Conservation (phyloP, 2,329 filamentous ascomycete genomes). For the Shiraia bambusicola region DNA sequence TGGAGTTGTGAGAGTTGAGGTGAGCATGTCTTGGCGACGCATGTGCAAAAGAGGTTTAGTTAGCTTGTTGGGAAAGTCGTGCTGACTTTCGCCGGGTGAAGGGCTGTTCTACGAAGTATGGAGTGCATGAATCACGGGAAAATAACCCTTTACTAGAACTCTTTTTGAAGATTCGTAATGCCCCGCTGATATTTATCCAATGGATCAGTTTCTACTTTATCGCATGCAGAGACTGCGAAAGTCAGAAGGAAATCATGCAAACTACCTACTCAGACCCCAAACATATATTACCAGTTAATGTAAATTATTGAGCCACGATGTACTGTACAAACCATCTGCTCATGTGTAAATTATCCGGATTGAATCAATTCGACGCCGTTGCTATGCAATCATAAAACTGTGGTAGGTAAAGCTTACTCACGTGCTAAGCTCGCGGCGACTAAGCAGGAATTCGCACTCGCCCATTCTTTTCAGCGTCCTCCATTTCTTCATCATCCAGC, state of each 20-base stretch:
- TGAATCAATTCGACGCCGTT: conserved; percentile 14
- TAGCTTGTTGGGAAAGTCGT: conserved; percentile 5
- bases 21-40: conserved; percentile 13
- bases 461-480: conserved; percentile 41
- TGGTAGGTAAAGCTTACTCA: background rate
- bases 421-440: background rate
- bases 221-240: too few relatives aligned
- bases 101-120: conserved; percentile 2
- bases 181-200: too few relatives aligned
- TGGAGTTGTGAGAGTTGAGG: conserved; percentile 6
- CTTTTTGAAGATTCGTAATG: too few relatives aligned
- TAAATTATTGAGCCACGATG: background rate
- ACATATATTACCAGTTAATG: too few relatives aligned
- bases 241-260: too few relatives aligned
- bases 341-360: background rate
- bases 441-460: conserved; percentile 18
- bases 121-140: too few relatives aligned
- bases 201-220: too few relatives aligned
- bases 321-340: background rate
- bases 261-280: too few relatives aligned
- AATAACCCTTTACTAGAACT: too few relatives aligned
- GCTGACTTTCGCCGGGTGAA: conserved; percentile 1
- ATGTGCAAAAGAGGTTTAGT: conserved; percentile 18
- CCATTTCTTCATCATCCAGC: conserved; percentile 23
- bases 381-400: conserved; percentile 19